Evolutionary conservation across 1,284 basidiomycete genomes (phyloP), one percentile per base, ranked within the genome.

Genomic region (Tremellales sp.): DNA sequence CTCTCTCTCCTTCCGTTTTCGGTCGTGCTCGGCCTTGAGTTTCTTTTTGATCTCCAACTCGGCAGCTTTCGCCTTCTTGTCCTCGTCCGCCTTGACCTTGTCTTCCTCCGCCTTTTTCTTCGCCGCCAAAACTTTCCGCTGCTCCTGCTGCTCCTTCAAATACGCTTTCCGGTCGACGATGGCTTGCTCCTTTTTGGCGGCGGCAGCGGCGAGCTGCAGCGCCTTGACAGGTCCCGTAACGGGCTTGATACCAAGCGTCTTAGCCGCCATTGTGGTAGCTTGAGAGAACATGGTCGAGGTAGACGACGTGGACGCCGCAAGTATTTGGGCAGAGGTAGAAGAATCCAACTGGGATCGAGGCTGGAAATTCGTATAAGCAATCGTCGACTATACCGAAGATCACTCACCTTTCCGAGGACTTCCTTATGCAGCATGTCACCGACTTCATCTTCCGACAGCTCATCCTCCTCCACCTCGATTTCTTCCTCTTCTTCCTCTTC

Each of bases 141-240:
- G 77, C 57, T 92, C 88, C 78, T 86, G 84, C 56, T 90, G 85
- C 60, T 83, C 86, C 51, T 85, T 72, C 21, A 85, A 75, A 3
- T 77, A 74, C 1, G 79, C 80, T 68, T 87, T 90, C 72, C 85
- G 87, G 53, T 88, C 86, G 29, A 79, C 78, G 60, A 87, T 86
- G 52, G 85, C 86, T 76, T 91, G 85, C 77, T 92, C 87, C 83
- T 85, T 90, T 75, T 87, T 90, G 2, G 86, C 87, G 5, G 82
- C 86, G 14, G 80, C 81, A 0, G 85, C 85, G 14, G 89, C 88
- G 50, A 84, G 79, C 62, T 89, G 85, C 18, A 92, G 66, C 45
- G 86, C 88, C 75, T 90, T 92, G 43, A 89, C 80, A 0, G 72
- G 75, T 56, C 61, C 69, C 12, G 63, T 51, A 12, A 61, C 57